These are phyloP conservation scores for Globisporangium apiculatum DNA, from an alignment of 352 stramenopile genomes.

Conservation along the genomic window DNA sequence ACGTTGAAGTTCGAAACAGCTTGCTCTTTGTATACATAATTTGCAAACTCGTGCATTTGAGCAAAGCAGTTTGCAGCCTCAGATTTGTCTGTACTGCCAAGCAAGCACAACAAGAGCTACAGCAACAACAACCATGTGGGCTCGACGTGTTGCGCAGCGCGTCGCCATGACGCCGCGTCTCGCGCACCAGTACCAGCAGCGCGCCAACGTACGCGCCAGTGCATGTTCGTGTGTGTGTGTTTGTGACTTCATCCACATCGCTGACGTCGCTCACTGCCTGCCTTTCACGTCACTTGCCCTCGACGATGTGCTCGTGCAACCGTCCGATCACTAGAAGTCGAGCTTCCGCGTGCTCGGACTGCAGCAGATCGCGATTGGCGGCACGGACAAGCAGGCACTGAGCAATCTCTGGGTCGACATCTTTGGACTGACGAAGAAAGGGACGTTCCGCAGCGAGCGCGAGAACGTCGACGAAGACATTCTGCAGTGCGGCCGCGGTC, in stretches of 20 bases:
- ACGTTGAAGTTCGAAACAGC: too few relatives aligned
- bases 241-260: neutral
- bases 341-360: constrained; percentile 94
- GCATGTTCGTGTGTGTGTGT: neutral
- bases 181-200: constrained; percentile 15
- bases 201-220: constrained; percentile 8
- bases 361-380: constrained; percentile 97
- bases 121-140: constrained; percentile 10
- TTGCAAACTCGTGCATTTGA: too few relatives aligned
- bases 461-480: constrained; percentile 99
- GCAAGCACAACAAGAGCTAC: neutral
- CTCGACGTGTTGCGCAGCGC: constrained; percentile 4
- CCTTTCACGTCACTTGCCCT: too few relatives aligned
- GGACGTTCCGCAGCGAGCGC: constrained; percentile 69
- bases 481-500: constrained; percentile 85
- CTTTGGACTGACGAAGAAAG: constrained; percentile 68
- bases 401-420: constrained; percentile 80
- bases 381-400: constrained; percentile 83
- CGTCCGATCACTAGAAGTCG: constrained; percentile 35
- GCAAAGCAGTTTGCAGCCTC: neutral
- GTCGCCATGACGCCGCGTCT: neutral
- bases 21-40: too few relatives aligned
- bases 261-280: too few relatives aligned
- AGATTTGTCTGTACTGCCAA: neutral
- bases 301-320: too few relatives aligned